These are phyloP conservation scores for Neoarthrinium moseri DNA, from an alignment of 2,329 filamentous ascomycete species.

Conservation along the genomic window DNA sequence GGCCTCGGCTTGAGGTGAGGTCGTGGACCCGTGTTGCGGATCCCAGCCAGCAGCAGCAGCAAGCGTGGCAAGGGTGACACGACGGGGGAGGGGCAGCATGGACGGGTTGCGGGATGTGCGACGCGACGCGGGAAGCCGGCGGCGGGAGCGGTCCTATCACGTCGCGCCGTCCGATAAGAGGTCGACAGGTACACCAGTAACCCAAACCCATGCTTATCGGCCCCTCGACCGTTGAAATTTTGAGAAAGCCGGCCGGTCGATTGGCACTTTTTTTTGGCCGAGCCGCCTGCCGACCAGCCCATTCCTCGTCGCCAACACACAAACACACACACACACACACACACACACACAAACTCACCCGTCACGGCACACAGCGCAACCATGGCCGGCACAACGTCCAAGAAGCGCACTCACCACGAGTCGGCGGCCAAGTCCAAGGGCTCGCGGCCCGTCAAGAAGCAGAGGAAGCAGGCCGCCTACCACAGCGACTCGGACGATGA, in stretches of 20 bases:
- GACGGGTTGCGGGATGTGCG: too few species aligned
- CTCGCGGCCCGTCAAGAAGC: constrained; percentile 48
- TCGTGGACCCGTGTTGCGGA: too few species aligned
- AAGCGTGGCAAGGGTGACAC: too few species aligned
- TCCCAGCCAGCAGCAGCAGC: too few species aligned
- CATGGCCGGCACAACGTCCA: constrained; percentile 23
- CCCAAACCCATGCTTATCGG: constrained; percentile 1
- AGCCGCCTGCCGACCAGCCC: too few species aligned
- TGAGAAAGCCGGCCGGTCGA: too few species aligned
- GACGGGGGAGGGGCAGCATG: too few species aligned
- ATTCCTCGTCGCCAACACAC: background rate
- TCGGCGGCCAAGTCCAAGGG: constrained; percentile 18
- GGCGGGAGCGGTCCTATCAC: too few species aligned
- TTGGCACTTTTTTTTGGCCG: too few species aligned
- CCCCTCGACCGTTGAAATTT: constrained; percentile 6
- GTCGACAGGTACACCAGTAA: too few species aligned
- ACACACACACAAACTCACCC: background rate
- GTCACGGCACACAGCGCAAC: background rate
- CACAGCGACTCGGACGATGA: constrained; percentile 49
- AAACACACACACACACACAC: background rate
- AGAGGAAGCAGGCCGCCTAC: constrained; percentile 47
- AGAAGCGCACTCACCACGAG: constrained; percentile 27
- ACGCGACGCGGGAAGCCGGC: too few species aligned
- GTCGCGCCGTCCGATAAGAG: constrained; percentile 3
- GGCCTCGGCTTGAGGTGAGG: too few species aligned